A percentile compares a stretch with the other conserved stretches of the same genome.
These are phyloP conservation scores for Microdochium paspali DNA, from an alignment of 2,329 filamentous ascomycete species.

Conservation along the genomic window DNA sequence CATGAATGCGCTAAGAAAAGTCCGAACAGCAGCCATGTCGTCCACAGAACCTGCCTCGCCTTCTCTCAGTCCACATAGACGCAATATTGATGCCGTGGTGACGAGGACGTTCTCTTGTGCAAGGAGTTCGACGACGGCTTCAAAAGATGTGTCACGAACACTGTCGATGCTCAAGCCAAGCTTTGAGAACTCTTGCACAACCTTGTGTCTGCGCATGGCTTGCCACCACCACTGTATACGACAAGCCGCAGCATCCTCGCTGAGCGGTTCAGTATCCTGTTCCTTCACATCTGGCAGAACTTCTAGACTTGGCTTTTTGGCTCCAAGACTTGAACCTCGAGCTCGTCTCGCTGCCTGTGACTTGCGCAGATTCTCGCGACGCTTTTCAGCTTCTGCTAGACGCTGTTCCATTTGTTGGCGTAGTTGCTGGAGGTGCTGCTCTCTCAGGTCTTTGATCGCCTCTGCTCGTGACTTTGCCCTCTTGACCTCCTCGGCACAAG, in stretches of 20 bases:
- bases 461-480: slow-evolving; percentile 77
- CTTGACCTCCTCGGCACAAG: slow-evolving; percentile 75
- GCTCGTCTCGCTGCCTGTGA: slow-evolving; percentile 41
- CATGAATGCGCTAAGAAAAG: slow-evolving; percentile 71
- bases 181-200: slow-evolving; percentile 55
- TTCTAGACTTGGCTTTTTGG: slow-evolving; percentile 21
- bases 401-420: slow-evolving; percentile 71
- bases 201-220: slow-evolving; percentile 42
- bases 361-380: slow-evolving; percentile 55
- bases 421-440: slow-evolving; percentile 61
- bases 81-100: slow-evolving; percentile 56
- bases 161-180: slow-evolving; percentile 62
- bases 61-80: slow-evolving; percentile 61
- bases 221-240: slow-evolving; percentile 67
- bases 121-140: slow-evolving; percentile 61
- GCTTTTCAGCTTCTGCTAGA: slow-evolving; percentile 65
- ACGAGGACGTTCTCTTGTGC: slow-evolving; percentile 57
- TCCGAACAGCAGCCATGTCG: slow-evolving; percentile 62
- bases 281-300: slow-evolving; percentile 40
- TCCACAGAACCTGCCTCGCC: slow-evolving; percentile 51
- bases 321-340: slow-evolving; percentile 40
- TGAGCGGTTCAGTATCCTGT: slow-evolving; percentile 33
- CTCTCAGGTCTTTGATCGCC: slow-evolving; percentile 70
- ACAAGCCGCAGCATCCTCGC: slow-evolving; percentile 51
- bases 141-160: slow-evolving; percentile 62